Base-by-base conservation (phyloP, 2,329 filamentous ascomycete species). In the Ceratocystis diversiconidia region DNA sequence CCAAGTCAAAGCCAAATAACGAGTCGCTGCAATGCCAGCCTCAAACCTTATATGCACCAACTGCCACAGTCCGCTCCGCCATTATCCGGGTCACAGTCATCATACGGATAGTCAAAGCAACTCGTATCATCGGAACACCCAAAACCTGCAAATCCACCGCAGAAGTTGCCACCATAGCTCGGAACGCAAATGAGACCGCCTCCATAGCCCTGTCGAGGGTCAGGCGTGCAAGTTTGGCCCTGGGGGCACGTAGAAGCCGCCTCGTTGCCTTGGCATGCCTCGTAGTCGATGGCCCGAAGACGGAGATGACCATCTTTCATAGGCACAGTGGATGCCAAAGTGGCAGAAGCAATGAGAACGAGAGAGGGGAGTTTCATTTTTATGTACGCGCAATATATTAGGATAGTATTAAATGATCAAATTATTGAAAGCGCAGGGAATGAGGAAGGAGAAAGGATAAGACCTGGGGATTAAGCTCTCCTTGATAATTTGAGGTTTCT, bases 91-190 rank as follows among this genome's bases (percentile, higher is more conserved):
- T 62, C 60, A 62, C 60, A 62, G 12, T 46, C 60, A 41, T 62
- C 60, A 46, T 62, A 43, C 12, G 60, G 60, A 44, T 44, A 44
- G 7, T 62, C 60, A 22, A 62, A 44, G n/a, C 60, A 62, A 8
- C 30, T 4, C 2, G 8, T 30, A n/a, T 30, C 28, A n/a, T 36
- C 22, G 7, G 55, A 25, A n/a, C 55, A 59, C 28, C 15, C 55
- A 8, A 59, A 59, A 30, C 55, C 28, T 30, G 10, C 55, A 59
- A 59, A 59, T 15, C 55, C 55, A 30, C 55, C 25, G 28, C 55
- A 59, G 25, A 59, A 32, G 28, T 59, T 59, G 15, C 5, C 55
- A 6, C 5, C 1, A 17, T n/a, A 8, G 12, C 28, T 59, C 3
- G 22, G 55, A 17, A 36, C 25, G 17, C 55, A 59, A 15, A 59